Conservation (phyloP, 176 grass and related monocot genomes). For the Poa annua region DNA sequence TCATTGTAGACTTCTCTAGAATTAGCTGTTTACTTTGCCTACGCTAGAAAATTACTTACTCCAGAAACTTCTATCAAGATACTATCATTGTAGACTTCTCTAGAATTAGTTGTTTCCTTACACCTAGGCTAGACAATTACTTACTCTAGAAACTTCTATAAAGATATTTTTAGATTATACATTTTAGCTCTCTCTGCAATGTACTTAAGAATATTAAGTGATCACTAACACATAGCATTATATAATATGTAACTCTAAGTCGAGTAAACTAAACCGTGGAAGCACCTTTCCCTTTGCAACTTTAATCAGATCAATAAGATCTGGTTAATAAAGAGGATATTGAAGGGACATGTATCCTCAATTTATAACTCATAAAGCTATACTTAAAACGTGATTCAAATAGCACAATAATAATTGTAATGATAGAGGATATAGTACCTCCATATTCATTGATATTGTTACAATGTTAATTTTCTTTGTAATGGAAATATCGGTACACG, state of each 20-base stretch:
- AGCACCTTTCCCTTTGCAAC: too few species aligned
- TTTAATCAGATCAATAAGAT: neutral
- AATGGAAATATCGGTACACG: neutral
- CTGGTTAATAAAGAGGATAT: neutral
- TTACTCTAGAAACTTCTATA: neutral
- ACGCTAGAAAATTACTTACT: neutral
- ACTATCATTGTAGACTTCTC: neutral
- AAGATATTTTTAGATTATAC: neutral
- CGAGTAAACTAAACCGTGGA: neutral
- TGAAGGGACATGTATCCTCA: neutral
- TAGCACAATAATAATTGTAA: neutral
- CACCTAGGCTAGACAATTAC: neutral
- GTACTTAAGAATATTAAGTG: neutral
- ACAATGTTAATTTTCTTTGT: neutral
- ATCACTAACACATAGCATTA: neutral
- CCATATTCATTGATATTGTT: neutral
- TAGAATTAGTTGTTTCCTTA: neutral
- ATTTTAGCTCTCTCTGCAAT: neutral
- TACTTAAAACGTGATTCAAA: neutral
- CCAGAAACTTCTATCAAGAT: neutral
- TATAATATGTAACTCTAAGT: neutral
- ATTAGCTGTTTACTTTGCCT: neutral
- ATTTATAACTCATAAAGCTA: neutral
- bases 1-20: neutral
- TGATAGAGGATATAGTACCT: too few species aligned